phyloP scores from a whole-genome alignment of 1,284 basidiomycete genomes.

The Ustilago nuda region DNA sequence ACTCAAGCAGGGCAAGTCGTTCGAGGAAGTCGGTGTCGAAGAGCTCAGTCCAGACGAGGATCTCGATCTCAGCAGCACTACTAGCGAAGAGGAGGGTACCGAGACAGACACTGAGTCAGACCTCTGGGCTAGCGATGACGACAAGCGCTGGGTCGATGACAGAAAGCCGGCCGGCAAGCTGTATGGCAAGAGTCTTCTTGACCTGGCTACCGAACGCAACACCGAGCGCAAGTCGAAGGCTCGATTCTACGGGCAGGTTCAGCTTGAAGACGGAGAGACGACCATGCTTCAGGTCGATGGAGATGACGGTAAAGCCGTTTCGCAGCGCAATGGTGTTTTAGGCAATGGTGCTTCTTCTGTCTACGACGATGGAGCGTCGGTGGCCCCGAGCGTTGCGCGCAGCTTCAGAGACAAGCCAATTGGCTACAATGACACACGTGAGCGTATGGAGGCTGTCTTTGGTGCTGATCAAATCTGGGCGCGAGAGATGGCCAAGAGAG shows the following conservation, averaged over 20 bases:
- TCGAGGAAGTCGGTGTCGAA: conserved; percentile 51
- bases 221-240: conserved; percentile 42
- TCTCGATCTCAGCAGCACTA: conserved; percentile 53
- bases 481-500: conserved; percentile 59
- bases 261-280: conserved; percentile 45
- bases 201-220: conserved; percentile 48
- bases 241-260: conserved; percentile 63
- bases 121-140: conserved; percentile 55
- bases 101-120: conserved; percentile 46
- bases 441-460: conserved; percentile 66
- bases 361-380: conserved; percentile 40
- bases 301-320: conserved; percentile 12
- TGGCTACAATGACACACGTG: conserved; percentile 64
- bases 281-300: conserved; percentile 32
- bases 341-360: conserved; percentile 10
- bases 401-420: conserved; percentile 60
- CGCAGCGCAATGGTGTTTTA: conserved; percentile 11
- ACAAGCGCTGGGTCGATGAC: conserved; percentile 62
- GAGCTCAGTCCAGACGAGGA: conserved; percentile 64
- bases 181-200: conserved; percentile 65
- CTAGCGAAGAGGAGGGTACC: conserved; percentile 38
- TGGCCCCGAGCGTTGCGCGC: conserved; percentile 51
- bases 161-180: conserved; percentile 63
- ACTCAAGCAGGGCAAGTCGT: conserved; percentile 46
- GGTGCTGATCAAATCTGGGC: conserved; percentile 56